A percentile compares a stretch with the other conserved stretches of the same genome.
These are phyloP conservation scores for Ustilago vetiveriae DNA, from an alignment of 1,284 basidiomycete species.

Conservation along the genomic window DNA sequence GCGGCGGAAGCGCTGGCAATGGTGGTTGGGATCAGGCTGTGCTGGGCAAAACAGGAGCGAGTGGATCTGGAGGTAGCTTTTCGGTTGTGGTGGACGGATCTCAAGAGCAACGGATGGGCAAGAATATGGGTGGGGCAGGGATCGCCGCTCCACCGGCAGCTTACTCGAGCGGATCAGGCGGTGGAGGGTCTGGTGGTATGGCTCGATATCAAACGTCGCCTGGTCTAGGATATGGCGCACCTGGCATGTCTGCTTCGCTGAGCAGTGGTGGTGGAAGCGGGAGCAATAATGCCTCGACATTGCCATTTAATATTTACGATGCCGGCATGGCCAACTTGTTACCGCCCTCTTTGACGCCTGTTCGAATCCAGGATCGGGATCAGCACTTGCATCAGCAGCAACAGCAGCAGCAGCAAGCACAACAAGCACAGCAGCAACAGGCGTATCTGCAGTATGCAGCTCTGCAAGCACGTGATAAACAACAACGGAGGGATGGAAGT, in stretches of 20 bases:
- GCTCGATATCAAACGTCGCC: slow-evolving; percentile 26
- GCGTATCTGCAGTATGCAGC: slow-evolving; percentile 14
- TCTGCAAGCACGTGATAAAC: slow-evolving; percentile 16
- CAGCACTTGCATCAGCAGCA: slow-evolving; percentile 18
- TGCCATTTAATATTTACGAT: slow-evolving; percentile 57
- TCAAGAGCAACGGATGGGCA: slow-evolving; percentile 5
- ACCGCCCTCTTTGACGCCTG: slow-evolving; percentile 36
- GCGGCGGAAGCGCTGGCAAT: background rate
- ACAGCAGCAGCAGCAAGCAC: slow-evolving; percentile 17
- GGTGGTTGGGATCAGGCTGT: slow-evolving; percentile 21
- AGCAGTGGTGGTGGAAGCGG: slow-evolving; percentile 2
- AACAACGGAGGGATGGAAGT: slow-evolving; percentile 9
- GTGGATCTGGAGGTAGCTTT: slow-evolving; percentile 24
- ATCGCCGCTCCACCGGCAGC: slow-evolving; percentile 45
- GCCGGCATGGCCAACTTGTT: slow-evolving; percentile 52
- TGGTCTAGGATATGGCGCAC: slow-evolving; percentile 15
- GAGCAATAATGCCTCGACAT: slow-evolving; percentile 11
- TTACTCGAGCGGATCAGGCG: slow-evolving; percentile 14
- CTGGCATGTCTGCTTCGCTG: slow-evolving; percentile 10
- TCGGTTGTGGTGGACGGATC: slow-evolving; percentile 39
- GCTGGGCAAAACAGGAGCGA: slow-evolving; percentile 9
- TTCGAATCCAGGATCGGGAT: slow-evolving; percentile 42
- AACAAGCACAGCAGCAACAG: slow-evolving; percentile 22
- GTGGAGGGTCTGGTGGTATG: slow-evolving; percentile 4
- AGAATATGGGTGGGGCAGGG: slow-evolving; percentile 3